Percentiles rank a stretch among this genome's conserved stretches.
Conservation (phyloP, 345 rosid genomes). For the Bruguiera parviflora region DNA sequence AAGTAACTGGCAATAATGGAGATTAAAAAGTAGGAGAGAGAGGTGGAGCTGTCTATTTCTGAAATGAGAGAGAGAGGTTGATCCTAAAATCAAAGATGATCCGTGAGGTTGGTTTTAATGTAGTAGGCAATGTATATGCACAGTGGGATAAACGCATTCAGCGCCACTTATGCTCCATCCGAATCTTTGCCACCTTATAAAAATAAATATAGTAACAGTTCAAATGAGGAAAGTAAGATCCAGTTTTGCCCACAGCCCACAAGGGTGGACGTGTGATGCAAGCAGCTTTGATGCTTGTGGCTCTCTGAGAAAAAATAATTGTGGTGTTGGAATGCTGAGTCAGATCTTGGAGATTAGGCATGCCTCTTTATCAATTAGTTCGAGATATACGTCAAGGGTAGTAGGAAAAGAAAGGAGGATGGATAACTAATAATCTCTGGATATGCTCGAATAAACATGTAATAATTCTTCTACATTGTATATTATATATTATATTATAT, state of each 20-base stretch:
- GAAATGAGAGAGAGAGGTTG: slow-evolving; percentile 15
- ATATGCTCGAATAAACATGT: slow-evolving; percentile 2
- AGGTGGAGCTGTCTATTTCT: slow-evolving; percentile 20
- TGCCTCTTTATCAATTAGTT: slow-evolving; percentile 26
- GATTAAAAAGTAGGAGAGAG: slow-evolving; percentile 16
- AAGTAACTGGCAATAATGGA: slow-evolving; percentile 23
- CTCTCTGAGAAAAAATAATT: slow-evolving; percentile 30
- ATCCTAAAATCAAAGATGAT: slow-evolving; percentile 25
- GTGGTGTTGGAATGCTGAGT: slow-evolving; percentile 40
- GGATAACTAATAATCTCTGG: neutral
- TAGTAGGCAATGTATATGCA: slow-evolving; percentile 31
- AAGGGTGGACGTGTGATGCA: slow-evolving; percentile 15
- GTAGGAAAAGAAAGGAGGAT: neutral
- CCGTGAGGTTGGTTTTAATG: slow-evolving; percentile 28
- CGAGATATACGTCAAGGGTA: slow-evolving; percentile 10
- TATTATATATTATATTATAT: too few species aligned
- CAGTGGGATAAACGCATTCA: slow-evolving; percentile 22
- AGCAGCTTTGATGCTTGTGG: slow-evolving; percentile 35
- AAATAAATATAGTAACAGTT: neutral
- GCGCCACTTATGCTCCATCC: slow-evolving; percentile 32
- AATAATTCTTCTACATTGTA: too few species aligned
- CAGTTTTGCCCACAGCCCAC: slow-evolving; percentile 22
- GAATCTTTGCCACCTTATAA: slow-evolving; percentile 30
- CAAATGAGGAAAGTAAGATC: slow-evolving; percentile 8
- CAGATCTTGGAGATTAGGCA: slow-evolving; percentile 23